Base-by-base conservation (phyloP, 2,329 filamentous ascomycete genomes). In the Fusarium sp. region DNA sequence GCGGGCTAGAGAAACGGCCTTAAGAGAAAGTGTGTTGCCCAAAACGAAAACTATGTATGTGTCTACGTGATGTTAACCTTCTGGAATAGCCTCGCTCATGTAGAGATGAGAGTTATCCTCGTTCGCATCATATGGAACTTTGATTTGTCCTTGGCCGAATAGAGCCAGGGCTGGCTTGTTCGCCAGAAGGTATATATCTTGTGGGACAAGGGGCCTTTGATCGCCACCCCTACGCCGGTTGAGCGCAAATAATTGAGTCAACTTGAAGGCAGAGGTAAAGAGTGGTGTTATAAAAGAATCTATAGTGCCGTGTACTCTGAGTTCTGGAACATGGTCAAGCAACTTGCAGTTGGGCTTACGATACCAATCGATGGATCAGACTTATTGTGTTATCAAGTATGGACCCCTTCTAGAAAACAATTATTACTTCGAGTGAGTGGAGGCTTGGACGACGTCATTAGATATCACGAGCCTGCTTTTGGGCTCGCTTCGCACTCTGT, bases 21-120 rank as follows among this genome's bases (percentile, higher is more conserved):
- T n/a, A n/a, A n/a, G n/a, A n/a, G 67, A 33, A 69, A 69, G 59
- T 63, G 6, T 33, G 61, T 68, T 33, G 6, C 9, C 16, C 25
- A 5, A 14, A 14, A 13, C 13, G 2, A 31, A 42, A 8, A 6
- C 11, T 9, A 13, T 27, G 2, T n/a, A n/a, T 25, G 16, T 7
- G 14, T 38, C 35, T 38, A 14, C 14, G 18, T 13, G 10, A n/a
- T 58, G 11, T 14, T 40, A 6, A 59, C 20, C 8, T 16, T 57
- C 25, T 14, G 5, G 22, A 7, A 5, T 3, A 65, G 52, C n/a
- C 50, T 65, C 10, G 52, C 63, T 7, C 47, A 58, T 25, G 36
- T 59, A 6, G 63, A 65, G 9, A 65, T 47, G 38, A 33, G 27
- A 13, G 20, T 62, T 5, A 35, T 50, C 6, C 29, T 36, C 4